phyloP scores from a whole-genome alignment of 176 grass and related monocot species.

The Carex scoparia region DNA sequence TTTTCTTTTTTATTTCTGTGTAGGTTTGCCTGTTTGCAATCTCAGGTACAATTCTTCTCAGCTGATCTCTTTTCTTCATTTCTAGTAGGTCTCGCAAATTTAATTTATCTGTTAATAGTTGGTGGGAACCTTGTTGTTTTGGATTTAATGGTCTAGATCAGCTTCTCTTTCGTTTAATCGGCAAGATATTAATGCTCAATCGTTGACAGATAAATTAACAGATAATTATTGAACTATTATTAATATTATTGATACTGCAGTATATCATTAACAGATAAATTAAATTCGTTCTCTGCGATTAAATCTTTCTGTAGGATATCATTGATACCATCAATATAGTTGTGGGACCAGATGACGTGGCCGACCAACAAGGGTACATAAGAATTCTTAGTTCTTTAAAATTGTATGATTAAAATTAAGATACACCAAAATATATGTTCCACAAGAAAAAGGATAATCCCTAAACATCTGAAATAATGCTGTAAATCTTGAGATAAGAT shows the following conservation, averaged over 20 bases:
- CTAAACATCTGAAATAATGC: not conserved
- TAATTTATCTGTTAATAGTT: not conserved
- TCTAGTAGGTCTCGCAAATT: not conserved
- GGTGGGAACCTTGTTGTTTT: not conserved
- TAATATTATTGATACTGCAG: no score
- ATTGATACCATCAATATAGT: not conserved
- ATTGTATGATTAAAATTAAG: not conserved
- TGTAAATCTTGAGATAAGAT: no score
- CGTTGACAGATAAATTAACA: no score
- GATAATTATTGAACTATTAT: no score
- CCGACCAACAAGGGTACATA: not conserved
- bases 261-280: no score
- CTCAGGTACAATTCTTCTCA: slow-evolving; percentile 3
- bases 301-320: not conserved
- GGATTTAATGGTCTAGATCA: not conserved
- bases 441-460: not conserved
- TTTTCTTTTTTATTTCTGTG: not conserved
- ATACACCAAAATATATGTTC: no score
- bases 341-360: not conserved
- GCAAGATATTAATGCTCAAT: not conserved
- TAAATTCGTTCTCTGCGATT: no score
- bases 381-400: not conserved
- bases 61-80: not conserved
- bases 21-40: not conserved
- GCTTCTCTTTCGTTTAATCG: not conserved